Conservation (phyloP, 371 early-diverging fungal genomes). For the Mycotypha africana region DNA sequence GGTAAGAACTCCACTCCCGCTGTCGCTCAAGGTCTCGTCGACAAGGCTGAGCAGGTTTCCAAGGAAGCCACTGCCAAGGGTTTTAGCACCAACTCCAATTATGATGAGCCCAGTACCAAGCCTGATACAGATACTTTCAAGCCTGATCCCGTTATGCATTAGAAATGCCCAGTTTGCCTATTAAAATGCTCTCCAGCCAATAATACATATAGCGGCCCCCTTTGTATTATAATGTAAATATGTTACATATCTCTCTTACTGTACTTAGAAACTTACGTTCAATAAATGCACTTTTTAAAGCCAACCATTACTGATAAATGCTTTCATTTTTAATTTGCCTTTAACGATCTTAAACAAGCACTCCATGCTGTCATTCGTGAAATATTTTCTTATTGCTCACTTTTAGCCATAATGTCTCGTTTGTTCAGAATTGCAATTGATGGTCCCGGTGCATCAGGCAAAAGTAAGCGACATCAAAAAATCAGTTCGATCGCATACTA, state of each 20-base stretch:
- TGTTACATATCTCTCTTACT: too few relatives aligned
- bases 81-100: neutral
- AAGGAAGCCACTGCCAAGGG: slow-evolving; percentile 5
- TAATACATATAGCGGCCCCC: neutral
- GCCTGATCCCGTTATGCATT: too few relatives aligned
- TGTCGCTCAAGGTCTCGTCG: neutral
- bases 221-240: too few relatives aligned
- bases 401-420: slow-evolving; percentile 38
- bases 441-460: slow-evolving; percentile 92
- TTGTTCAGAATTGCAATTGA: slow-evolving; percentile 85
- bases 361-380: too few relatives aligned
- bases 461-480: slow-evolving; percentile 54
- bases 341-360: too few relatives aligned
- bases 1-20: neutral
- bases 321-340: too few relatives aligned
- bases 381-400: too few relatives aligned
- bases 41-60: neutral
- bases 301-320: too few relatives aligned
- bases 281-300: too few relatives aligned
- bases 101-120: slow-evolving; percentile 3
- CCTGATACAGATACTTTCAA: neutral
- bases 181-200: too few relatives aligned
- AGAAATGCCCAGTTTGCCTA: too few relatives aligned
- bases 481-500: neutral
- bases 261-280: too few relatives aligned